Base-by-base conservation (phyloP, 2,329 filamentous ascomycete species). In the Cladophialophora bantiana region DNA sequence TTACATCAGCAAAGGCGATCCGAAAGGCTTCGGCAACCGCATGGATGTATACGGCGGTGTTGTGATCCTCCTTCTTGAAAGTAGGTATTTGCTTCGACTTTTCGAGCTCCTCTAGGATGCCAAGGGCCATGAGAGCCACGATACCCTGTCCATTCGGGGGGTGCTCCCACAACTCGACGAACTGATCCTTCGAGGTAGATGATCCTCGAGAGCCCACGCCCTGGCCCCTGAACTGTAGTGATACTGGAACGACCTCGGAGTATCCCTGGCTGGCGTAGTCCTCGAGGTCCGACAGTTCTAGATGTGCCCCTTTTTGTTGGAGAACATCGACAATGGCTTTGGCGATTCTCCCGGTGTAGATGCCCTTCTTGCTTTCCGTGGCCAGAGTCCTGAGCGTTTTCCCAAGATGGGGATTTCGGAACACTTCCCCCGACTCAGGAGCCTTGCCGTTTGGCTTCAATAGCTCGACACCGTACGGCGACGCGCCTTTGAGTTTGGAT, bases 111-210 rank as follows among this genome's bases (percentile, higher is more conserved):
- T 97, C 89, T 55, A 99, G 83, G 71, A 98, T 96, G 1, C 95
- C 95, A 0, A 99, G 83, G 0, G 95, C 92, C 90, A 98, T 97
- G 38, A 98, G 83, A 0, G 95, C 95, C 1, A 98, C 92, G 70
- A 98, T 94, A 1, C 95, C 95, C 79, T 98, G 95, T 0, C 95
- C 94, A 74, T 97, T 98, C 9, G 95, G 95, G 38, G 94, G 94
- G 76, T 97, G 94, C 76, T 99, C 95, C 94, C 94, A 98, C 0
- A 99, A 82, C 75, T 96, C 89, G 48, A 97, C 85, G 7, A 65
- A 62, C 42, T 69, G 62, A 7, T 62, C 62, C 5, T 62, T 60
- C 12, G 20, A 48, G 57, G 65, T 60, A 3, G 55, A 62, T 57
- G 61, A 18, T 59, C 64, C 45, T 88, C 88, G 10, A 82, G 78